These are phyloP conservation scores for Hypsizygus marmoreus DNA, from an alignment of 768 basidiomycete species.

Conservation along the genomic window DNA sequence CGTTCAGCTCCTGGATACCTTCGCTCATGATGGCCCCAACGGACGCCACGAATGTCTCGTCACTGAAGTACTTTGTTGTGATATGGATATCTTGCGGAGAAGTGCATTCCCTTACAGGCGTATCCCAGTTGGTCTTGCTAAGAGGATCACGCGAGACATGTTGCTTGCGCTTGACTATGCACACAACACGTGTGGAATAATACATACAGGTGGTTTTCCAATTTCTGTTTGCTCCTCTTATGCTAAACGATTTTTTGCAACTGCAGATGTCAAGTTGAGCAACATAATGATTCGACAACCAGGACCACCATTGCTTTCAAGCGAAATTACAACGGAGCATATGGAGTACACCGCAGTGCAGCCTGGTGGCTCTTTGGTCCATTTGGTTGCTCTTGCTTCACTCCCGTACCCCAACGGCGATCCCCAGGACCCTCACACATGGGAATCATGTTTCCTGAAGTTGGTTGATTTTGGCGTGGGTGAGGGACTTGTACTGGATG, in stretches of 20 bases:
- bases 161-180: background rate
- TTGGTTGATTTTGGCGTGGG: background rate
- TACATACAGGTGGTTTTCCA: background rate
- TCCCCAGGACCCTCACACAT: background rate
- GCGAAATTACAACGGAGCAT: background rate
- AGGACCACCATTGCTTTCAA: background rate
- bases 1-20: conserved; percentile 61
- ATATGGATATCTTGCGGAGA: background rate
- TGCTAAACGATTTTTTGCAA: background rate
- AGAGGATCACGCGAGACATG: background rate
- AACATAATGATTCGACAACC: background rate
- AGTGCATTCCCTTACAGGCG: background rate
- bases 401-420: background rate
- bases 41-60: conserved; percentile 83
- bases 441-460: background rate
- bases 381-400: background rate
- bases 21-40: conserved; percentile 75
- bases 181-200: background rate
- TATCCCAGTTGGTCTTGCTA: background rate
- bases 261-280: background rate
- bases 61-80: background rate
- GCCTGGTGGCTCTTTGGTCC: background rate
- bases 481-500: no score
- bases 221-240: background rate
- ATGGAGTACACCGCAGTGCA: background rate